Evolutionary conservation across 2,329 filamentous ascomycete species (phyloP).

Genomic region (Sporothrix brasiliensis): DNA sequence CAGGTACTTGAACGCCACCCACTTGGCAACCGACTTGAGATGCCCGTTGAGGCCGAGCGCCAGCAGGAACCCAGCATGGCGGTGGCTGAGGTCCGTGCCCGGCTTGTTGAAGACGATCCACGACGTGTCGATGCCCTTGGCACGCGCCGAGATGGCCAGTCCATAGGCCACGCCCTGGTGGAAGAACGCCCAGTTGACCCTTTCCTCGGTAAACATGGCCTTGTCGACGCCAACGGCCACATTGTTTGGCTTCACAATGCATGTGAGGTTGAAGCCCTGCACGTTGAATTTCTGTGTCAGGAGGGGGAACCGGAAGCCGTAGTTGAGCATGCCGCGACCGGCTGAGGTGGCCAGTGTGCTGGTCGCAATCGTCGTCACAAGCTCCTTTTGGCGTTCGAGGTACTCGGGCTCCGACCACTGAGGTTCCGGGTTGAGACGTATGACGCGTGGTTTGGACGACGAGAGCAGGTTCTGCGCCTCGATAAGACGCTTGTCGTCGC

Average conservation of each 20-base stretch:
- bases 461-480: constrained; percentile 87
- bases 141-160: constrained; percentile 83
- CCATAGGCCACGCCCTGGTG: constrained; percentile 94
- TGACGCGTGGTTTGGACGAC: constrained; percentile 75
- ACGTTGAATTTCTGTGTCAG: constrained; percentile 91
- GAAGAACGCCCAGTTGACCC: constrained; percentile 98
- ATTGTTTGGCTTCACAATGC: constrained; percentile 87
- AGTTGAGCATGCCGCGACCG: constrained; percentile 85
- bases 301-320: constrained; percentile 81
- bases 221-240: constrained; percentile 94
- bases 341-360: constrained; percentile 87
- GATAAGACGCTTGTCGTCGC: constrained; percentile 83
- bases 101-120: constrained; percentile 99
- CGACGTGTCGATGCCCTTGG: constrained; percentile 93
- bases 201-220: constrained; percentile 85
- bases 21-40: constrained; percentile 91
- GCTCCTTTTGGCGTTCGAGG: constrained; percentile 86
- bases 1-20: constrained; percentile 98
- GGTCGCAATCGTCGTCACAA: constrained; percentile 82
- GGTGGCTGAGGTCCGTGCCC: constrained; percentile 79
- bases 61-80: constrained; percentile 92
- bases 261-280: constrained; percentile 87
- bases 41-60: constrained; percentile 93
- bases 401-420: constrained; percentile 84
- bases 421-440: constrained; percentile 74